Evolutionary conservation across 2,329 filamentous ascomycete species (phyloP), one percentile per base, ranked within the genome.

Genomic region (Xylariomycetidae sp.): DNA sequence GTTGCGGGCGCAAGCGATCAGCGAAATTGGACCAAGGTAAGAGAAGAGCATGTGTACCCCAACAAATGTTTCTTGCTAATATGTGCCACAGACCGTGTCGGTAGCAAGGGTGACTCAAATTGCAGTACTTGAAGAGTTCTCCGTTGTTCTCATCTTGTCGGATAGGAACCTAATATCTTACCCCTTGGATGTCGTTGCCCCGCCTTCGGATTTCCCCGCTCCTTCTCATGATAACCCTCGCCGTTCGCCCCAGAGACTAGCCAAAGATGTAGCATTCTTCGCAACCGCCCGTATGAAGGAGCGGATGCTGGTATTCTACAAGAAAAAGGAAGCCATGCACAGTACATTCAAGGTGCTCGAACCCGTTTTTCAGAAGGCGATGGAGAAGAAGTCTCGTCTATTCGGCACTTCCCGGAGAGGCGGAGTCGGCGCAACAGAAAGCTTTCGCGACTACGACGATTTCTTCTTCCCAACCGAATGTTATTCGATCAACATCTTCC

Each of bases 391-490:
- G 50, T 76, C 80, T 4, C 80, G 87, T 7, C 58, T 82, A 11
- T 81, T 82, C 42, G 72, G 77, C 25, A 62, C 68, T 44, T 80
- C 80, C 13, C 66, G 66, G 38, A 62, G 66, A 10, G 74, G 75
- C 8, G 71, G 48, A 14, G 42, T 74, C 18, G 88, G 88, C 14
- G 80, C 77, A 39, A 96, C 90, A 0, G 92, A 98, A 50, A 90
- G 90, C 50, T 98, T 97, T 79, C 84, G 92, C 42, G 92, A 98
- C 56, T 98, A 89, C 58, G 92, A 98, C 64, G 92, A 97, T 49
- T 98, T 98, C 63, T 98, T 97, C 64, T 89, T 98, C 48, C 92
- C 92, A 0, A 83, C 86, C 3, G 94, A 98, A 57, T 96, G 88
- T 59, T 95, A 84, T 60, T 88, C 86, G 30, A 85, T 98, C 56